Percentiles rank a stretch among this genome's conserved stretches.
Conservation (phyloP, 768 basidiomycete genomes). For the Udeniomyces megalosporus region DNA sequence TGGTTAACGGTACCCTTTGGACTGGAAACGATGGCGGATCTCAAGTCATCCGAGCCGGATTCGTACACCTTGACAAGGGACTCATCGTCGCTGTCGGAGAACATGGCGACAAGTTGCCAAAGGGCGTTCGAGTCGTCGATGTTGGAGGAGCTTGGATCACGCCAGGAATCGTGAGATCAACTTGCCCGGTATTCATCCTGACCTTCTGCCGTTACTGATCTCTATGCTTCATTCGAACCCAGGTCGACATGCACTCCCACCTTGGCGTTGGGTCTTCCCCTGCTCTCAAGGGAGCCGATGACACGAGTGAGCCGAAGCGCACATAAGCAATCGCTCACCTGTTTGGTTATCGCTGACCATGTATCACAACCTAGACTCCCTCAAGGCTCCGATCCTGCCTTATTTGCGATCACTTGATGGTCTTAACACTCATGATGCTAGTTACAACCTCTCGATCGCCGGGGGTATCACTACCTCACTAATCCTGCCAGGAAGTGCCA, state of each 20-base stretch:
- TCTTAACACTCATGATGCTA: slow-evolving; percentile 12
- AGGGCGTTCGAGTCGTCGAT: slow-evolving; percentile 37
- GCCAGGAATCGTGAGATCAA: slow-evolving; percentile 42
- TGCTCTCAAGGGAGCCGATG: slow-evolving; percentile 27
- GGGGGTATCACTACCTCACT: slow-evolving; percentile 79
- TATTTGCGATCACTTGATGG: slow-evolving; percentile 13
- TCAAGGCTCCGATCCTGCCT: slow-evolving; percentile 14
- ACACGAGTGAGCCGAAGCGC: slow-evolving; percentile 4
- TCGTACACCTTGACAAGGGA: slow-evolving; percentile 48
- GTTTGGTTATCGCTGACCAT: neutral
- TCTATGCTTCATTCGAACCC: too few relatives aligned
- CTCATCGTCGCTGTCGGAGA: slow-evolving; percentile 44
- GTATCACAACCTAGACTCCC: neutral
- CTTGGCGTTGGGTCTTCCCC: slow-evolving; percentile 57
- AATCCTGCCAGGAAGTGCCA: slow-evolving; percentile 33
- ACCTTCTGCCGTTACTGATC: too few relatives aligned
- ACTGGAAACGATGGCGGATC: slow-evolving; percentile 39
- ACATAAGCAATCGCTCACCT: neutral
- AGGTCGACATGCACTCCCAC: slow-evolving; percentile 54
- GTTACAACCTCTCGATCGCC: slow-evolving; percentile 52
- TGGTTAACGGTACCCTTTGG: slow-evolving; percentile 63
- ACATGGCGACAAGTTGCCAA: slow-evolving; percentile 32
- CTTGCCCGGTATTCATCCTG: too few relatives aligned
- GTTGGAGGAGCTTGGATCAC: slow-evolving; percentile 56
- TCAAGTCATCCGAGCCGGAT: slow-evolving; percentile 41